Base-by-base conservation (phyloP, 805 yeast genomes). In the Zygoascus ofunaensis region DNA sequence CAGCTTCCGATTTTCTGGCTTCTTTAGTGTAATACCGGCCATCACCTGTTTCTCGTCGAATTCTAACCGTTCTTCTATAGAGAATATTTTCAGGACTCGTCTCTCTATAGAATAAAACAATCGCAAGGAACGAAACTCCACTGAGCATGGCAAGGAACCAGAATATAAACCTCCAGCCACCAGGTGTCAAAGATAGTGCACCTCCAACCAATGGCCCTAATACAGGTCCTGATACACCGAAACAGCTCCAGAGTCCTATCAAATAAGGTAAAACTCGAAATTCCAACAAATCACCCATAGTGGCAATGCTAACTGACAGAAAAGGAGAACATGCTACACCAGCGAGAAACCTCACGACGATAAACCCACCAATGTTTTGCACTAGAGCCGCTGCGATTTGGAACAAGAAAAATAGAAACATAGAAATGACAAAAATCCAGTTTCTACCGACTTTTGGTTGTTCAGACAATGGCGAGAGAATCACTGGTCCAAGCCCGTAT, bases 391-490 rank as follows among this genome's bases (percentile, higher is more conserved):
- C 66, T 26, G 81, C 80, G 30, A 79, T 71, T 53, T 78, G 82
- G 34, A 79, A 58, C 8, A 74, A 59, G 43, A 66, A 56, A 49
- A 75, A 79, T 2, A 75, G 37, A 44, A 74, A 60, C 32, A 76
- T 58, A 2, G 81, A 66, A 18, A 60, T 40, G 28, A 70, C 58
- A 52, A 76, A 77, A 33, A 74, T 63, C 14, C 36, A 44, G 21
- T 44, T 74, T 73, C 92, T 73, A 41, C 67, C 67, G 39, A 58
- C 63, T 26, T 65, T 63, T 37, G 71, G 70, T 41, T 70, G 53
- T 56, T 76, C 80, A 3, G 77, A 71, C 8, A 75, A 51, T 1
- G 82, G 82, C 1, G 81, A 83, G 72, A 78, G 75, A 12, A 80
- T 47, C 56, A 79, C 61, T 2, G 84, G 83, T 1, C 87, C 87